Evolutionary conservation across 345 rosid species (phyloP).

Genomic region (Isatis tinctoria): DNA sequence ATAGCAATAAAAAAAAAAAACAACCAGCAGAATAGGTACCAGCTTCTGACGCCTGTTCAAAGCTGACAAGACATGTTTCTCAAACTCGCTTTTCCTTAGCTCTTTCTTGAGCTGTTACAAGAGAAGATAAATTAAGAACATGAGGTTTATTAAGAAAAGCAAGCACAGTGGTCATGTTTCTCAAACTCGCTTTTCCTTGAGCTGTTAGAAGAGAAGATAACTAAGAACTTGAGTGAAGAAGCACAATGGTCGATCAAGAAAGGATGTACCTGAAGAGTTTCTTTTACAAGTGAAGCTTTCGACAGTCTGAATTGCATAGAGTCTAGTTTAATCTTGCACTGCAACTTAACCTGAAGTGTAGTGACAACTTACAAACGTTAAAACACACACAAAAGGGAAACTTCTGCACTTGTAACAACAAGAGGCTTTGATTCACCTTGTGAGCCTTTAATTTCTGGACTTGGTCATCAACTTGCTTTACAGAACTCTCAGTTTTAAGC

Average conservation of each 20-base stretch:
- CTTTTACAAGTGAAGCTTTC: conserved; percentile 69
- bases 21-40: conserved; percentile 37
- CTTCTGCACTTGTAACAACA: neutral
- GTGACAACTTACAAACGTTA: neutral
- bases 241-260: neutral
- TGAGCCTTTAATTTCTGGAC: conserved; percentile 77
- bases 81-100: conserved; percentile 56
- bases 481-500: conserved; percentile 47
- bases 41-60: conserved; percentile 61
- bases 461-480: conserved; percentile 48
- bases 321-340: conserved; percentile 83
- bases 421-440: conserved; percentile 43
- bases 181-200: too few relatives aligned
- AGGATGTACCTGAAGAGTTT: conserved; percentile 67
- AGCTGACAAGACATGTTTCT: conserved; percentile 57
- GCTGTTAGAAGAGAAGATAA: conserved; percentile 15
- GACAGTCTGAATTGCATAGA: conserved; percentile 70
- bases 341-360: conserved; percentile 71
- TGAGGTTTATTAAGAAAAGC: too few relatives aligned
- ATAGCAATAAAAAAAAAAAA: neutral
- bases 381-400: neutral
- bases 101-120: conserved; percentile 84
- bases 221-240: neutral
- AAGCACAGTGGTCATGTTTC: too few relatives aligned
- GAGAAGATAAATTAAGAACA: too few relatives aligned